phyloP scores from a whole-genome alignment of 1,139 yeast species.

The Candida anutae region DNA sequence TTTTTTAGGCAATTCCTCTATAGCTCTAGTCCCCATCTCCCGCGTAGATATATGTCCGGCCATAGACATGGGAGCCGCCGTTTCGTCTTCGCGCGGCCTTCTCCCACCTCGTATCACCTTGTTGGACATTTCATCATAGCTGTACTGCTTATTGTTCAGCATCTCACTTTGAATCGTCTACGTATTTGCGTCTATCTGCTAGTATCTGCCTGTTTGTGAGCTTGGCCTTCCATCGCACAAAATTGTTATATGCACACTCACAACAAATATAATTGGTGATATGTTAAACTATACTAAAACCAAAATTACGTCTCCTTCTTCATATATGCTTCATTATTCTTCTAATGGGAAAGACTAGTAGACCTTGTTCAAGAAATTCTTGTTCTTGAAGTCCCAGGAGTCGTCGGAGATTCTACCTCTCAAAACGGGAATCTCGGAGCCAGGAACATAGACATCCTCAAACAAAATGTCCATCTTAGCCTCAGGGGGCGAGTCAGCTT shows the following conservation, averaged over 20 bases:
- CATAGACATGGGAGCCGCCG: conserved; percentile 59
- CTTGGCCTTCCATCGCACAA: no score
- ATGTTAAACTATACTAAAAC: no score
- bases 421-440: conserved; percentile 83
- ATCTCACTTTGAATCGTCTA: no score
- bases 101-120: conserved; percentile 60
- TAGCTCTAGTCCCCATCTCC: conserved; percentile 62
- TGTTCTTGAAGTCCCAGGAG: conserved; percentile 76
- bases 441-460: conserved; percentile 95
- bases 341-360: no score
- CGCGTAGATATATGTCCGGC: conserved; percentile 54
- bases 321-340: no score
- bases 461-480: conserved; percentile 90
- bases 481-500: conserved; percentile 90
- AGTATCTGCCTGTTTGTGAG: no score
- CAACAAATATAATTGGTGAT: no score
- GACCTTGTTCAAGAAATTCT: conserved; percentile 55
- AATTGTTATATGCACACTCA: no score
- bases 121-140: conserved; percentile 68
- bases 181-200: no score
- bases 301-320: no score
- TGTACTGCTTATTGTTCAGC: conserved; percentile 13
- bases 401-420: conserved; percentile 97
- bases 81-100: conserved; percentile 31
- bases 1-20: conserved; percentile 7